Conservation (phyloP, 2,329 filamentous ascomycete species). For the Colletotrichum gloeosporioides region DNA sequence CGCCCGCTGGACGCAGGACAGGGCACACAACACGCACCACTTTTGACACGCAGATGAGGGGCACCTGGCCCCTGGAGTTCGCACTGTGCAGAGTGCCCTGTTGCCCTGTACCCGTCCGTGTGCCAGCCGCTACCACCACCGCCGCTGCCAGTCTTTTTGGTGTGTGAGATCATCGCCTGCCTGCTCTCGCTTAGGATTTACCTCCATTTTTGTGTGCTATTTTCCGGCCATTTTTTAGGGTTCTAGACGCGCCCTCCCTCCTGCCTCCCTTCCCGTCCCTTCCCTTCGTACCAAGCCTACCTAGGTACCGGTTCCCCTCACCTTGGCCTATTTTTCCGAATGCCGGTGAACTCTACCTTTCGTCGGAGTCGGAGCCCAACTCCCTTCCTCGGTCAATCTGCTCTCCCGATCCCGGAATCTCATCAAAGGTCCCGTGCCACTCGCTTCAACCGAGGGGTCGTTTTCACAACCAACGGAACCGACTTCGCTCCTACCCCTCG, state of each 20-base stretch:
- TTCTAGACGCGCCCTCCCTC: conserved; percentile 10
- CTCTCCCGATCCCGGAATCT: conserved; percentile 7
- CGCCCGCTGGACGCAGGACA: not conserved
- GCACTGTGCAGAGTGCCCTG: not conserved
- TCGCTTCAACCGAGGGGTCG: not conserved
- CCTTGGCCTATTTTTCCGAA: not conserved
- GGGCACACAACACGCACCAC: not conserved
- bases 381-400: conserved; percentile 3
- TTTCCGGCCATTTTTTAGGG: conserved; percentile 10
- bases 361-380: not conserved
- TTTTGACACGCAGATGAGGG: not conserved
- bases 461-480: not conserved
- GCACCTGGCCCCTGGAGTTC: not conserved
- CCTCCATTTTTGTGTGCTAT: conserved; percentile 19
- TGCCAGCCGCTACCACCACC: not conserved
- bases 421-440: not conserved
- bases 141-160: not conserved
- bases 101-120: not conserved
- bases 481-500: not conserved
- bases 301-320: not conserved
- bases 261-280: not conserved
- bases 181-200: conserved; percentile 17
- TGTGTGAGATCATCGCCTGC: conserved; percentile 6
- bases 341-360: not conserved
- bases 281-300: too few relatives aligned